These are phyloP conservation scores for Millerozyma acaciae DNA, from an alignment of 805 yeast species.

Conservation along the genomic window DNA sequence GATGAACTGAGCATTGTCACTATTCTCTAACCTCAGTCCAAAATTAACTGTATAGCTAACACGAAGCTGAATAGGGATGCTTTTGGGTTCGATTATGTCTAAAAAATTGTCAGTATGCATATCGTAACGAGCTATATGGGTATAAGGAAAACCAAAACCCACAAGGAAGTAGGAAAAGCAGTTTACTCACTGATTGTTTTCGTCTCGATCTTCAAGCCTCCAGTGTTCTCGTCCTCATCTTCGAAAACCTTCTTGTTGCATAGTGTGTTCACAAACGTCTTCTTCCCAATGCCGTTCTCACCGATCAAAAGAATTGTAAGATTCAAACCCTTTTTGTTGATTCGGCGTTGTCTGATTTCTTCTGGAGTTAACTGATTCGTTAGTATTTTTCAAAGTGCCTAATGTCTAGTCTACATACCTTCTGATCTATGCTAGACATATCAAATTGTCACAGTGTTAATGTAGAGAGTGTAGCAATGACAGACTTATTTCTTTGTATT, in stretches of 20 bases:
- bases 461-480: too few relatives aligned
- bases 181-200: slow-evolving; percentile 11
- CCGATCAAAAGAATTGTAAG: slow-evolving; percentile 32
- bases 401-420: too few relatives aligned
- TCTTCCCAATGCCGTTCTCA: slow-evolving; percentile 53
- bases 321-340: slow-evolving; percentile 17
- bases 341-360: slow-evolving; percentile 17
- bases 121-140: too few relatives aligned
- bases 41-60: slow-evolving; percentile 21
- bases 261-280: slow-evolving; percentile 73
- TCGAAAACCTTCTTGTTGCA: slow-evolving; percentile 41
- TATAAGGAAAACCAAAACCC: background rate
- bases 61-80: slow-evolving; percentile 17
- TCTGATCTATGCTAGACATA: too few relatives aligned
- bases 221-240: slow-evolving; percentile 39
- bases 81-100: slow-evolving; percentile 8
- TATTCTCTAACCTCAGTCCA: slow-evolving; percentile 21
- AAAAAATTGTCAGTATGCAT: slow-evolving; percentile 6
- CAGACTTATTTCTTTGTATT: too few relatives aligned
- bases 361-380: slow-evolving; percentile 15
- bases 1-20: slow-evolving; percentile 23
- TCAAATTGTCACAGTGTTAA: too few relatives aligned
- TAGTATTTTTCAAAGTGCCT: too few relatives aligned
- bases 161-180: background rate
- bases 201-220: slow-evolving; percentile 9